Percentiles rank a stretch among this genome's conserved stretches.
Evolutionary conservation across 352 stramenopile genomes (phyloP).

Genomic region (Pythium graminicola): DNA sequence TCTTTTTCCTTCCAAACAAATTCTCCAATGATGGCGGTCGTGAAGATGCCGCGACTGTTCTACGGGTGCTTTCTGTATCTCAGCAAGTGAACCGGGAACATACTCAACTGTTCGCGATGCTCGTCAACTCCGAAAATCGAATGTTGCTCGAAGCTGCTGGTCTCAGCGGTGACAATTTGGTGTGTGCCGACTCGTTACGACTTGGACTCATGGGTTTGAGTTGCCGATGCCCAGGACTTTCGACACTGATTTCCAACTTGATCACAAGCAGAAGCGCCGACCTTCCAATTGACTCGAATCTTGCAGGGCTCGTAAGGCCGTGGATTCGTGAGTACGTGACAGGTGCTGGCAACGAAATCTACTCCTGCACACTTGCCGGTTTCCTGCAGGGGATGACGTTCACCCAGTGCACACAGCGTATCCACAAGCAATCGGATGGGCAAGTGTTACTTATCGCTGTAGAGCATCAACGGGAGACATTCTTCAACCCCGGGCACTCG

Average conservation of each 20-base stretch:
- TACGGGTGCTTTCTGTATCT: slow-evolving; percentile 70
- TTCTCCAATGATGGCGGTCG: slow-evolving; percentile 71
- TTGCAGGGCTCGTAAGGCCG: slow-evolving; percentile 20
- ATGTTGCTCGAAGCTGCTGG: slow-evolving; percentile 70
- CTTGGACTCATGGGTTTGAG: slow-evolving; percentile 81
- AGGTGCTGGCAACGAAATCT: slow-evolving; percentile 78
- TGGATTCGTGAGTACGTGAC: slow-evolving; percentile 77
- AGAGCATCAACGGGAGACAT: slow-evolving; percentile 53
- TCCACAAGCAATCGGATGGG: slow-evolving; percentile 65
- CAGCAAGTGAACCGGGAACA: slow-evolving; percentile 48
- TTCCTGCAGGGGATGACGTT: slow-evolving; percentile 73
- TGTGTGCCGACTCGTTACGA: slow-evolving; percentile 76
- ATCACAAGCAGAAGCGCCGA: slow-evolving; percentile 67
- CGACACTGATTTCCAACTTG: slow-evolving; percentile 78
- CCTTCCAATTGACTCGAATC: slow-evolving; percentile 16
- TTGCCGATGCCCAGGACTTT: slow-evolving; percentile 72
- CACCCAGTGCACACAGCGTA: slow-evolving; percentile 54
- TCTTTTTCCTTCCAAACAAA: slow-evolving; percentile 84
- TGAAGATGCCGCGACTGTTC: slow-evolving; percentile 74
- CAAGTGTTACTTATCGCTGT: slow-evolving; percentile 73
- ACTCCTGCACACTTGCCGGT: slow-evolving; percentile 47
- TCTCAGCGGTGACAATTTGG: slow-evolving; percentile 59
- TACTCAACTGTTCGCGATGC: slow-evolving; percentile 76
- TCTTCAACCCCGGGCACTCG: slow-evolving; percentile 67
- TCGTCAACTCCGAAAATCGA: slow-evolving; percentile 79